phyloP scores from a whole-genome alignment of 768 basidiomycete genomes.

The Tulasnella sp. region DNA sequence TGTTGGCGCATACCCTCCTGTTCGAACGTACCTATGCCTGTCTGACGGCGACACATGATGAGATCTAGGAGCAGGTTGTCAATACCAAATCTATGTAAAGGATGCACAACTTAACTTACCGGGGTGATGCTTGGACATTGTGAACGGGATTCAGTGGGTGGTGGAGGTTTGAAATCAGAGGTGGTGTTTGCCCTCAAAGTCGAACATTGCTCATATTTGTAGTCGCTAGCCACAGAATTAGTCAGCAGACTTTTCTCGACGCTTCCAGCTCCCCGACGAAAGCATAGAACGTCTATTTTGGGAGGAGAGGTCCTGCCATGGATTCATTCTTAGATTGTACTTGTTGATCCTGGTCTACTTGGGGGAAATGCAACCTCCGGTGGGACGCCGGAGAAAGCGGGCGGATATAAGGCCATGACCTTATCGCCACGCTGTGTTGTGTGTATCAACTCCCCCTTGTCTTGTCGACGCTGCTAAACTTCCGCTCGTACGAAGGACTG shows the following conservation, averaged over 20 bases:
- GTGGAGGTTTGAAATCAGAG: neutral
- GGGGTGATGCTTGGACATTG: conserved; percentile 87
- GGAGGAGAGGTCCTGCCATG: too few species aligned
- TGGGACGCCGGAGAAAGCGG: too few species aligned
- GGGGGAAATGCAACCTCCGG: too few species aligned
- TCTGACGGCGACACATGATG: conserved; percentile 96
- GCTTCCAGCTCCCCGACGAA: neutral
- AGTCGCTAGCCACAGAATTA: neutral
- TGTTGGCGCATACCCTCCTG: neutral
- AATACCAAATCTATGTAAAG: neutral
- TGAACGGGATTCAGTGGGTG: neutral
- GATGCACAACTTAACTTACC: conserved; percentile 37
- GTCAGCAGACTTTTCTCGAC: neutral
- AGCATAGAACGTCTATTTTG: neutral
- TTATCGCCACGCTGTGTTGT: too few species aligned
- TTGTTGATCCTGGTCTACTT: too few species aligned
- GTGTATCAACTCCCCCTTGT: too few species aligned
- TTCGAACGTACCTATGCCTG: conserved; percentile 70
- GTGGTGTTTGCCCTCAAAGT: neutral
- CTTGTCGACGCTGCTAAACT: too few species aligned
- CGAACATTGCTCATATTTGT: neutral
- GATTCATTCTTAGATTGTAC: too few species aligned
- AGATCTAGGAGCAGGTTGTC: conserved; percentile 51
- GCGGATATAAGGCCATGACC: too few species aligned
- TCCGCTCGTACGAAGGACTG: too few species aligned